Percentiles rank a stretch among this genome's conserved stretches.
These are phyloP conservation scores for Lactarius sp. DNA, from an alignment of 768 basidiomycete species.

Conservation along the genomic window DNA sequence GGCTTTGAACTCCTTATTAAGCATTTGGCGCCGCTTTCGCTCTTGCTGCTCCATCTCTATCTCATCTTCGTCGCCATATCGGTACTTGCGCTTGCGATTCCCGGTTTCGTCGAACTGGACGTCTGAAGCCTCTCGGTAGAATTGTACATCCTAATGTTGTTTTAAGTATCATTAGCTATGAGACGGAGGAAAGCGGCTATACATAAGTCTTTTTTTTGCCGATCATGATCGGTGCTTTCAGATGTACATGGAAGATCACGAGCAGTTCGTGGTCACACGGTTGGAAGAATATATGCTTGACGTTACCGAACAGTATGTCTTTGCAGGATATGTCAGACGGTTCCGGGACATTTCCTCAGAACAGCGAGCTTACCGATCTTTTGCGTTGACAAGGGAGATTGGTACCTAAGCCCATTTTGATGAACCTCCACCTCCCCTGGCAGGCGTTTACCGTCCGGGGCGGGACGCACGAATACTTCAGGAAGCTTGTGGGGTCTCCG, in stretches of 20 bases:
- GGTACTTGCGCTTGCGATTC: conserved; percentile 94
- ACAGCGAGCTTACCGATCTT: conserved; percentile 66
- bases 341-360: background rate
- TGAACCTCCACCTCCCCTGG: conserved; percentile 99
- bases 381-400: conserved; percentile 80
- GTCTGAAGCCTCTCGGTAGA: conserved; percentile 96
- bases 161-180: conserved; percentile 6
- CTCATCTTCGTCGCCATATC: conserved; percentile 98
- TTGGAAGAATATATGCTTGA: conserved; percentile 99
- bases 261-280: conserved; percentile 95
- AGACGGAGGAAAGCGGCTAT: conserved; percentile 30
- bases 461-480: conserved; percentile 91
- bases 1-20: conserved; percentile 91
- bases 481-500: conserved; percentile 80
- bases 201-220: conserved; percentile 98
- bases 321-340: conserved; percentile 10
- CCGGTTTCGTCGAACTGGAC: conserved; percentile 99
- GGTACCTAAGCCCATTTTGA: conserved; percentile 92
- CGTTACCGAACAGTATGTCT: conserved; percentile 95
- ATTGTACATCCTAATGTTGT: conserved; percentile 80
- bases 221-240: conserved; percentile 95
- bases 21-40: conserved; percentile 75
- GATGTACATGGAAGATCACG: conserved; percentile 89
- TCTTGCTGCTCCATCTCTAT: conserved; percentile 99
- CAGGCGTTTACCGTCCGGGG: conserved; percentile 89